Evolutionary conservation across 2,329 filamentous ascomycete species (phyloP).

Genomic region (Colletotrichum zoysiae): DNA sequence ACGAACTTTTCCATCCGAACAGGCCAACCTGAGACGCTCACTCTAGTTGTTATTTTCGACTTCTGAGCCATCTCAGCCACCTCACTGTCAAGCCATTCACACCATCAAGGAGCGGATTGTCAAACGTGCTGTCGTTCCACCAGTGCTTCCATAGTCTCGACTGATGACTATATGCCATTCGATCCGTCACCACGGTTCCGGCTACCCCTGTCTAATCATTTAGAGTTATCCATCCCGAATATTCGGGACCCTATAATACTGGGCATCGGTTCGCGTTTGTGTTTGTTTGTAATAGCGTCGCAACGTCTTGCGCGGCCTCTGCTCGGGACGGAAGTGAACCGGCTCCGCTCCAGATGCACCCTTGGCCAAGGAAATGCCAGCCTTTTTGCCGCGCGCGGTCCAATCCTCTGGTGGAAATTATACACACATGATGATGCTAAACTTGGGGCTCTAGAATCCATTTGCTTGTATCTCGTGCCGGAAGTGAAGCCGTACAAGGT

Average conservation of each 20-base stretch:
- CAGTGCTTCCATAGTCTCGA: conserved; percentile 57
- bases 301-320: conserved; percentile 48
- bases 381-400: no score
- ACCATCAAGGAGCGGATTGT: conserved; percentile 55
- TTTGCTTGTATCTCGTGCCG: no score
- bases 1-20: neutral
- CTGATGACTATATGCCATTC: conserved; percentile 55
- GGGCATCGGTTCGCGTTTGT: conserved; percentile 46
- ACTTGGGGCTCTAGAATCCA: no score
- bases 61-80: conserved; percentile 39
- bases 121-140: conserved; percentile 56
- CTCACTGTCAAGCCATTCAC: conserved; percentile 51
- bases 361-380: neutral
- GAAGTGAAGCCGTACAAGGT: no score
- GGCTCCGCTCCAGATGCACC: conserved; percentile 47
- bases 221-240: conserved; percentile 44
- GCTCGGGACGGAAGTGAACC: conserved; percentile 40
- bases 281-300: conserved; percentile 41
- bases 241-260: conserved; percentile 45
- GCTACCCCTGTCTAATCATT: conserved; percentile 57
- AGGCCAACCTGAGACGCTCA: neutral
- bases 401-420: no score
- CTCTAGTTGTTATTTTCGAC: neutral
- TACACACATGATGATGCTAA: no score
- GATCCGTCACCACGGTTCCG: conserved; percentile 56